Percentiles rank a stretch among this genome's conserved stretches.
Conservation (phyloP, 2,329 filamentous ascomycete genomes). For the Pestalotiopsis fici region DNA sequence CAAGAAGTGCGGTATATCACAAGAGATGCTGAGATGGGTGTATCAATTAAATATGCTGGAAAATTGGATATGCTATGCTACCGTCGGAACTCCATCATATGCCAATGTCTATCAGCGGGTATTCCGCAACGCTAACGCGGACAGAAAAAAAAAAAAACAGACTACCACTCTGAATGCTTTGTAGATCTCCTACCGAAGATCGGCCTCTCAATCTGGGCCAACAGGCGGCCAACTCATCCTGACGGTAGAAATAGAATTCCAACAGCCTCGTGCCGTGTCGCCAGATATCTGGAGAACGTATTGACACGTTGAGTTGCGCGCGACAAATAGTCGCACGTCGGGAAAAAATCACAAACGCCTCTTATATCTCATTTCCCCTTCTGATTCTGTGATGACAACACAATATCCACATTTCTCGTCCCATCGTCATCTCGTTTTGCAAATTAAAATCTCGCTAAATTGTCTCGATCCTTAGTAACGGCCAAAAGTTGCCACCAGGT, state of each 20-base stretch:
- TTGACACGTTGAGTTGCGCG: neutral
- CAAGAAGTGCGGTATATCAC: too few species aligned
- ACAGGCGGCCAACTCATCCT: neutral
- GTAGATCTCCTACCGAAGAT: neutral
- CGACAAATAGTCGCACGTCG: neutral
- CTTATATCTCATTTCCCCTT: neutral
- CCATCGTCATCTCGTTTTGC: slow-evolving; percentile 9
- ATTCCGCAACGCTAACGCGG: slow-evolving; percentile 6
- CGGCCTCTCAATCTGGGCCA: neutral
- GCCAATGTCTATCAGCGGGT: slow-evolving; percentile 12
- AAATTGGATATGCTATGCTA: neutral
- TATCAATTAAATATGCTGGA: neutral
- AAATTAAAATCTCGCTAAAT: neutral
- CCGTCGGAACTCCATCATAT: slow-evolving; percentile 8
- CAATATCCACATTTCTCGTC: slow-evolving; percentile 8
- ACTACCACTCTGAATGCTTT: slow-evolving; percentile 1
- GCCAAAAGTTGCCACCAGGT: neutral
- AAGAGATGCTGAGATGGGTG: neutral
- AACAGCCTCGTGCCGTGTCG: neutral
- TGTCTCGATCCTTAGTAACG: neutral
- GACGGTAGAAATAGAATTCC: neutral
- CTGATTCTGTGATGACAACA: neutral
- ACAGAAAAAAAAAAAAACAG: neutral
- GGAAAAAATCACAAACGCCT: neutral
- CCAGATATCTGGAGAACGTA: neutral